Percentiles rank a stretch among this genome's conserved stretches.
Evolutionary conservation across 305 asterid species (phyloP).

Genomic region (Ajuga reptans): DNA sequence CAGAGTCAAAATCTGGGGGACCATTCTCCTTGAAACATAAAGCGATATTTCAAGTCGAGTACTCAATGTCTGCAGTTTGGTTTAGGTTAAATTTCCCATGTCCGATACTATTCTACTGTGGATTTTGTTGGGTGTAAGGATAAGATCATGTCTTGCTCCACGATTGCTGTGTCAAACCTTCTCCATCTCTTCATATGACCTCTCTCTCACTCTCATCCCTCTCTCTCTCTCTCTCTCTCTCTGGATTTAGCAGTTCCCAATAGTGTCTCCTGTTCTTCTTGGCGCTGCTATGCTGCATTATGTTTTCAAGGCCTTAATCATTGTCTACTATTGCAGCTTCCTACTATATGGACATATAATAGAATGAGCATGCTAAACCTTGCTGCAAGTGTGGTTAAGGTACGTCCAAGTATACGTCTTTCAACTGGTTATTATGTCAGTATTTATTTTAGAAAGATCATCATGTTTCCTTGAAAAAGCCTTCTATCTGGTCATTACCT

Average conservation of each 20-base stretch:
- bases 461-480: neutral
- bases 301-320: conserved; percentile 11
- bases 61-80: neutral
- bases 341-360: conserved; percentile 65
- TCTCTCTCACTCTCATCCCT: too few relatives aligned
- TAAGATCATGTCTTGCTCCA: neutral
- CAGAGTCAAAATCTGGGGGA: neutral
- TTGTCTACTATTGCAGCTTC: conserved; percentile 50
- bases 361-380: conserved; percentile 81
- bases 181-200: too few relatives aligned
- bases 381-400: conserved; percentile 70
- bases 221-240: neutral
- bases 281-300: neutral
- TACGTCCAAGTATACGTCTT: conserved; percentile 17
- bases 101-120: neutral
- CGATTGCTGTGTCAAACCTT: neutral
- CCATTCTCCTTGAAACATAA: neutral
- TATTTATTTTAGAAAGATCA: neutral
- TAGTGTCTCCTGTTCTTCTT: neutral
- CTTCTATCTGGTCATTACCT: neutral
- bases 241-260: neutral
- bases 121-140: neutral
- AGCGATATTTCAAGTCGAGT: neutral
- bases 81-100: neutral
- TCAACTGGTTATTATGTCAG: neutral